Percentiles rank a stretch among this genome's conserved stretches.
phyloP scores from a whole-genome alignment of 2,329 filamentous ascomycete genomes.

The Colletotrichum viniferum region DNA sequence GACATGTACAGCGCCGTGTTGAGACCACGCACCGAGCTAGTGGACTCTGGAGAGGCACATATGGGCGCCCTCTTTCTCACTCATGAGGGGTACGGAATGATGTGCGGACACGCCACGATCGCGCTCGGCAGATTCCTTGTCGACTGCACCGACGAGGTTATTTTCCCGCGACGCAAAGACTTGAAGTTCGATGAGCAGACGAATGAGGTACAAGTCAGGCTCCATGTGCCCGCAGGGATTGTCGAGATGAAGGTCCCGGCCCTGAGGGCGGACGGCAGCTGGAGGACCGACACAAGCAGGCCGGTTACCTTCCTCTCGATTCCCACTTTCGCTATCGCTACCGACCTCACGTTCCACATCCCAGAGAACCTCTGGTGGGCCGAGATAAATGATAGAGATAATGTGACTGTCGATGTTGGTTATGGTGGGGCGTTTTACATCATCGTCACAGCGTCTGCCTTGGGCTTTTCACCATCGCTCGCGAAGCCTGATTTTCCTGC shows the following conservation, averaged over 20 bases:
- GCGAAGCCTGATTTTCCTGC: conserved; percentile 30
- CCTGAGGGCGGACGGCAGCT: conserved; percentile 20
- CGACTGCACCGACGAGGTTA: conserved; percentile 39
- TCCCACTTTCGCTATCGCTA: conserved; percentile 42
- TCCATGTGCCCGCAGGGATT: conserved; percentile 51
- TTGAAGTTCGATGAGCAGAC: conserved; percentile 30
- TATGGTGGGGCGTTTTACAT: conserved; percentile 51
- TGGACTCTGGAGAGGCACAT: neutral
- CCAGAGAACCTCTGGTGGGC: conserved; percentile 38
- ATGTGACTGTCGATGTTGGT: conserved; percentile 36
- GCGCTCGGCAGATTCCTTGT: conserved; percentile 49
- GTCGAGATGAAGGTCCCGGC: conserved; percentile 44
- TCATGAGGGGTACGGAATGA: conserved; percentile 15
- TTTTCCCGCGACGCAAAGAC: conserved; percentile 41
- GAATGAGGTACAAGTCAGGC: conserved; percentile 32
- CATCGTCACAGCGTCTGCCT: conserved; percentile 36
- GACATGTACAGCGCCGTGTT: conserved; percentile 21
- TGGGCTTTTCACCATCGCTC: conserved; percentile 40
- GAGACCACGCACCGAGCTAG: conserved; percentile 9
- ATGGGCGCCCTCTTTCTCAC: conserved; percentile 21
- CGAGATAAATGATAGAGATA: conserved; percentile 31
- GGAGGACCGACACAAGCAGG: conserved; percentile 37
- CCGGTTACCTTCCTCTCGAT: conserved; percentile 45
- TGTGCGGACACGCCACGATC: conserved; percentile 38
- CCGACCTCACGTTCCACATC: conserved; percentile 33